Percentiles rank a stretch among this genome's conserved stretches.
Conservation (phyloP, 257 asterid genomes). For the Nemophila menziesii region DNA sequence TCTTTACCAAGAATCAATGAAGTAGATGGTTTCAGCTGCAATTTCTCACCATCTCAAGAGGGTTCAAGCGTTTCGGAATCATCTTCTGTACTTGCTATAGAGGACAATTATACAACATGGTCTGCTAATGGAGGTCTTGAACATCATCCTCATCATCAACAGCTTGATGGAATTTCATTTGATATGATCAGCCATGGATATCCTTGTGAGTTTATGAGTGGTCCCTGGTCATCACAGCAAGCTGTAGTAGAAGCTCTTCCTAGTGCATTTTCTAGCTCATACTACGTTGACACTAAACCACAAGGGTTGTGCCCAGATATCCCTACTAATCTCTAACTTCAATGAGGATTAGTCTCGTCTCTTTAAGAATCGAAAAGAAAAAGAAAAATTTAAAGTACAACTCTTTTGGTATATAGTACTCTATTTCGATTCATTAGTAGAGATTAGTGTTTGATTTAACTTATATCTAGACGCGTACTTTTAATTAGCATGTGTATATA, state of each 20-base stretch:
- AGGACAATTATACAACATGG: constrained; percentile 6
- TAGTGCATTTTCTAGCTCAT: not conserved
- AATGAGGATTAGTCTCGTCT: no score
- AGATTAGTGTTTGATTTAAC: no score
- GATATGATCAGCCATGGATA: constrained; percentile 2
- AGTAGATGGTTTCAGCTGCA: constrained; percentile 7
- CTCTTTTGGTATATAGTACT: no score
- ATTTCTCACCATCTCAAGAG: constrained; percentile 13
- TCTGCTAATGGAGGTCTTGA: constrained; percentile 8
- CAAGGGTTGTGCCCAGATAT: not conserved
- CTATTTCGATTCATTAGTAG: no score
- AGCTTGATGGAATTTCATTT: constrained; percentile 9
- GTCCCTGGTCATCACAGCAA: constrained; percentile 1
- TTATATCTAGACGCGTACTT: no score
- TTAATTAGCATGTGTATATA: no score
- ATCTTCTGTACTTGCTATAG: constrained; percentile 13
- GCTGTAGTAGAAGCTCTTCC: constrained; percentile 1
- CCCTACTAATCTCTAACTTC: not conserved
- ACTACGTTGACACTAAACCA: not conserved
- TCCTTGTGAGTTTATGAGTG: not conserved
- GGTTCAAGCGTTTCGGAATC: constrained; percentile 16
- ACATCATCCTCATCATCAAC: no score
- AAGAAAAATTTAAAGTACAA: no score
- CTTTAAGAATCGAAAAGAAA: no score
- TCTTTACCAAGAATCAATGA: not conserved